A percentile compares a stretch with the other conserved stretches of the same genome.
Conservation (phyloP, 2,329 filamentous ascomycete species). For the Chrysoporthe puriensis region DNA sequence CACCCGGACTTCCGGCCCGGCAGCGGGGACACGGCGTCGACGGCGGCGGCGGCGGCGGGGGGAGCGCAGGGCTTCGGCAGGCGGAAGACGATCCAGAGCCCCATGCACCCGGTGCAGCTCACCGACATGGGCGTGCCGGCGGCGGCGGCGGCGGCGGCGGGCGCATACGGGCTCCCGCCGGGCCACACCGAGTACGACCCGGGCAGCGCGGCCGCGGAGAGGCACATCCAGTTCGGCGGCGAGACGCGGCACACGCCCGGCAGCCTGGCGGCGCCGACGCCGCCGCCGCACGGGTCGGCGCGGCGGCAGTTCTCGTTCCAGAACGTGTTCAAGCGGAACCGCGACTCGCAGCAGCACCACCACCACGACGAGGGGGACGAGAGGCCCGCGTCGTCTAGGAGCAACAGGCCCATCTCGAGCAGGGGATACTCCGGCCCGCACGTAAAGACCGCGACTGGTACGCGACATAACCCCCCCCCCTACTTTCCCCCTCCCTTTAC, state of each 20-base stretch:
- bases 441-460: conserved; percentile 58
- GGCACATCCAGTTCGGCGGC: conserved; percentile 52
- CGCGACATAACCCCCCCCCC: neutral
- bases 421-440: conserved; percentile 47
- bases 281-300: conserved; percentile 60
- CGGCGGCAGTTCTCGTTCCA: conserved; percentile 90
- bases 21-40: conserved; percentile 31
- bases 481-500: no score
- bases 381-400: conserved; percentile 35
- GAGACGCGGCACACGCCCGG: conserved; percentile 43
- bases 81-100: conserved; percentile 49
- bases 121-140: conserved; percentile 61
- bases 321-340: conserved; percentile 72
- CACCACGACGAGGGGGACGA: conserved; percentile 30
- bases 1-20: conserved; percentile 46
- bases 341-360: conserved; percentile 31
- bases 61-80: conserved; percentile 13
- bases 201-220: conserved; percentile 38
- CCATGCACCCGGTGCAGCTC: conserved; percentile 64
- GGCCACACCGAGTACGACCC: conserved; percentile 51
- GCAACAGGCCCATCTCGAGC: conserved; percentile 40
- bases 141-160: no score
- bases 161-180: conserved; percentile 54
- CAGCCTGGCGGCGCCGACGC: conserved; percentile 54
- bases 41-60: neutral